Base-by-base conservation (phyloP, 345 rosid genomes). In the sweet orange (Citrus sinensis) region DNA sequence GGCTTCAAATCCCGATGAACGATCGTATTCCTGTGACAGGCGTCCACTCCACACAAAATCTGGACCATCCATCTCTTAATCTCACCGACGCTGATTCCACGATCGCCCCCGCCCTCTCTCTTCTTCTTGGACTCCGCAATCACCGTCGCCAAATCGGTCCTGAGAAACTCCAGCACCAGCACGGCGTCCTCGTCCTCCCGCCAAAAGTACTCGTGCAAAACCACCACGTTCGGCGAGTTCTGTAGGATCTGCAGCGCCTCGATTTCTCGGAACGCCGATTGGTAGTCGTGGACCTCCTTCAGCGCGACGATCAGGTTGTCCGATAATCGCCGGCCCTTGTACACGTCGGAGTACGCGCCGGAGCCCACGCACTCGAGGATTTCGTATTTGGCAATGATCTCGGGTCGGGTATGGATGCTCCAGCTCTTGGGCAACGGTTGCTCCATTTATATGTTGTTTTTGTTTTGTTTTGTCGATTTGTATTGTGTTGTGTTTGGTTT, bases 161-260 rank as follows among this genome's bases (percentile, higher is more conserved):
- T 86, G 46, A 96, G 85, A 80, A 87, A 96, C 90, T 96, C 97
- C 78, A 96, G 82, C 27, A 94, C 99, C 22, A 96, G 80, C 67
- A 96, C 99, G 39, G 99, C 97, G 82, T 96, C 97, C 89, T 96
- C 99, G 78, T 96, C 97, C 82, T 94, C 98, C 19, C 92, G 83
- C 97, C 93, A 94, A 83, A 94, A 96, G 83, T 91, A 91, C 89
- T 96, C 98, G 87, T 86, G 92, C 91, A 92, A 71, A 37, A 82
- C 67, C 75, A 96, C 93, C 71, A 96, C 88, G 86, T 94, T 94
- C 16, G 95, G 97, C 71, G 89, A 87, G 69, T 87, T 86, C 32
- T 70, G 91, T 79, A 96, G 94, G 82, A 89, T 71, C 58, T 92
- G 92, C 59, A 96, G 85, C 51, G 97, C 93, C 77, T 96, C 94